A percentile compares a stretch with the other conserved stretches of the same genome.
phyloP scores from a whole-genome alignment of 345 rosid genomes.

The Sonneratia caseolaris region DNA sequence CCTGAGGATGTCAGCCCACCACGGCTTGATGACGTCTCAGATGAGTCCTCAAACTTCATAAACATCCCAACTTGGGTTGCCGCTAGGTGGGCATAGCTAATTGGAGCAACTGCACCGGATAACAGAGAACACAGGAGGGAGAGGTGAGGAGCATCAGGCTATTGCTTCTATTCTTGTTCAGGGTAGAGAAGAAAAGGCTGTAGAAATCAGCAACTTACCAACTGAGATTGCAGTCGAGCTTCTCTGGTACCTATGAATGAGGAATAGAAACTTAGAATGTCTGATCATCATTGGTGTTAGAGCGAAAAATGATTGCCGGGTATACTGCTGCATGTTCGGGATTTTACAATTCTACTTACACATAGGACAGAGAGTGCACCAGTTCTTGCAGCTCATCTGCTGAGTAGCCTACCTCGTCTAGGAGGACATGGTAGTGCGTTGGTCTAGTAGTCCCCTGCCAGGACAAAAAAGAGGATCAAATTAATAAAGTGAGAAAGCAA shows the following conservation, averaged over 20 bases:
- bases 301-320: background rate
- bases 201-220: slow-evolving; percentile 22
- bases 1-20: slow-evolving; percentile 41
- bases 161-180: background rate
- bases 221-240: slow-evolving; percentile 88
- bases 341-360: slow-evolving; percentile 1
- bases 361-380: slow-evolving; percentile 16
- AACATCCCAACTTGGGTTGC: slow-evolving; percentile 42
- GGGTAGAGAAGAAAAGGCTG: too few species aligned
- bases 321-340: background rate
- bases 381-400: slow-evolving; percentile 17
- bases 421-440: slow-evolving; percentile 17
- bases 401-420: slow-evolving; percentile 11
- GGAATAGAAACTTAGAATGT: background rate
- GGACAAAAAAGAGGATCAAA: background rate
- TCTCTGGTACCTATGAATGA: slow-evolving; percentile 58
- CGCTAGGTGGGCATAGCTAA: slow-evolving; percentile 55
- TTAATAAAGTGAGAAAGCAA: background rate
- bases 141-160: background rate
- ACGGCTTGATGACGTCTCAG: slow-evolving; percentile 49
- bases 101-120: slow-evolving; percentile 40
- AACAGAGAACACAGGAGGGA: background rate
- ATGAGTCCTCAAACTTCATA: slow-evolving; percentile 46
- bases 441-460: slow-evolving; percentile 20
- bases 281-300: background rate